phyloP scores from a whole-genome alignment of 495 filamentous ascomycete genomes.

The Neurospora tetraspora region DNA sequence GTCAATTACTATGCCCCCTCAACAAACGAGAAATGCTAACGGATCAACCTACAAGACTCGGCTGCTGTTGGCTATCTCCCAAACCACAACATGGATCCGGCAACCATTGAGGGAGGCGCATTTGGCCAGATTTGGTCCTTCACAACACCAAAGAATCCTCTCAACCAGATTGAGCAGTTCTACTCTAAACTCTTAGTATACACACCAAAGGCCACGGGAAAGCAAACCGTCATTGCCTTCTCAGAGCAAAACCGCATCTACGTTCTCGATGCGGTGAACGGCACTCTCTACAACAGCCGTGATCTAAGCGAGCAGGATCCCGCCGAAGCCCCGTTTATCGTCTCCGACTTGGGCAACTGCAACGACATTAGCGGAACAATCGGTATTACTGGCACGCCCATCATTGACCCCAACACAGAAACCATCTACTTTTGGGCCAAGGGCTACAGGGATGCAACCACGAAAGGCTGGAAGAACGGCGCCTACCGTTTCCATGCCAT shows the following conservation, averaged over 20 bases:
- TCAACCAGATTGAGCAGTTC: conserved; percentile 11
- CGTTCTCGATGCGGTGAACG: conserved; percentile 21
- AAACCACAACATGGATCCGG: conserved; percentile 9
- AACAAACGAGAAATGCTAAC: background rate
- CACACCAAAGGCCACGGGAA: conserved; percentile 14
- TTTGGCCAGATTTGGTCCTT: conserved; percentile 12
- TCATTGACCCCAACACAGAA: conserved; percentile 26
- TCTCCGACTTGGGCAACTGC: conserved; percentile 8
- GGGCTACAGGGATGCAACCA: conserved; percentile 23
- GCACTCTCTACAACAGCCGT: conserved; percentile 10
- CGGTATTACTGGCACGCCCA: conserved; percentile 30
- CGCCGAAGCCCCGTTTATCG: conserved; percentile 13
- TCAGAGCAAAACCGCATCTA: conserved; percentile 23
- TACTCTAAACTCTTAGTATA: conserved; percentile 21
- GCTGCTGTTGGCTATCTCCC: conserved; percentile 7
- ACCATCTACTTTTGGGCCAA: conserved; percentile 33
- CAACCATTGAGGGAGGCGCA: conserved; percentile 3
- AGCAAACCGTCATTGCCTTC: conserved; percentile 19
- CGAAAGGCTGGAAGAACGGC: conserved; percentile 20
- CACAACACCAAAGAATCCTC: conserved; percentile 1
- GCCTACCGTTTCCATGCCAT: conserved; percentile 27
- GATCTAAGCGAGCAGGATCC: conserved; percentile 1
- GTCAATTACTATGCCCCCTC: background rate
- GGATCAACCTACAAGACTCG: conserved; percentile 1
- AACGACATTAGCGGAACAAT: conserved; percentile 13